phyloP scores from a whole-genome alignment of 331 rosid species.

The Stylosanthes scabra region DNA sequence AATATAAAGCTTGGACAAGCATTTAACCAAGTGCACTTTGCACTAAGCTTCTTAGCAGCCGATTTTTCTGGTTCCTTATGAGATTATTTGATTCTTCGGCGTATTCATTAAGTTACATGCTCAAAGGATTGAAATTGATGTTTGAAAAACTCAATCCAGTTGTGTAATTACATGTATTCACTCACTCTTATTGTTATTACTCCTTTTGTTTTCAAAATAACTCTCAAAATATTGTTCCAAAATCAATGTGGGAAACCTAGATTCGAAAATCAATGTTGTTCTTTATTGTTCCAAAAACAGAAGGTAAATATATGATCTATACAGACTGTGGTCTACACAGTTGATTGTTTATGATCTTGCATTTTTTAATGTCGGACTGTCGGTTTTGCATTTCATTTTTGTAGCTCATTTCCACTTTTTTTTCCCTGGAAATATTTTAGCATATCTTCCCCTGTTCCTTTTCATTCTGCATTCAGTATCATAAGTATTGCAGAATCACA shows the following conservation, averaged over 20 bases:
- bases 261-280: not conserved
- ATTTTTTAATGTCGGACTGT: not conserved
- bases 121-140: not conserved
- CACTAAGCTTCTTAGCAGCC: not conserved
- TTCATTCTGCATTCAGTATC: conserved; percentile 28
- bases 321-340: not conserved
- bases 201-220: no score
- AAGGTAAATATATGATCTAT: not conserved
- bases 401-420: not conserved
- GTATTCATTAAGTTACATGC: not conserved
- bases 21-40: not conserved
- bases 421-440: conserved; percentile 6
- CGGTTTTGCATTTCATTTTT: not conserved
- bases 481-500: not conserved
- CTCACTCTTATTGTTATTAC: not conserved
- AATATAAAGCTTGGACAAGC: conserved; percentile 22
- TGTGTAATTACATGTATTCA: not conserved
- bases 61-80: not conserved
- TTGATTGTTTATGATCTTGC: not conserved
- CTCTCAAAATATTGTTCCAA: no score
- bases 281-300: not conserved
- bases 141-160: not conserved
- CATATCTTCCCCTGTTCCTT: not conserved
- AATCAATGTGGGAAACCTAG: not conserved
- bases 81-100: conserved; percentile 13